Evolutionary conservation across 768 basidiomycete genomes (phyloP).

Genomic region (Leccinellum albellum): DNA sequence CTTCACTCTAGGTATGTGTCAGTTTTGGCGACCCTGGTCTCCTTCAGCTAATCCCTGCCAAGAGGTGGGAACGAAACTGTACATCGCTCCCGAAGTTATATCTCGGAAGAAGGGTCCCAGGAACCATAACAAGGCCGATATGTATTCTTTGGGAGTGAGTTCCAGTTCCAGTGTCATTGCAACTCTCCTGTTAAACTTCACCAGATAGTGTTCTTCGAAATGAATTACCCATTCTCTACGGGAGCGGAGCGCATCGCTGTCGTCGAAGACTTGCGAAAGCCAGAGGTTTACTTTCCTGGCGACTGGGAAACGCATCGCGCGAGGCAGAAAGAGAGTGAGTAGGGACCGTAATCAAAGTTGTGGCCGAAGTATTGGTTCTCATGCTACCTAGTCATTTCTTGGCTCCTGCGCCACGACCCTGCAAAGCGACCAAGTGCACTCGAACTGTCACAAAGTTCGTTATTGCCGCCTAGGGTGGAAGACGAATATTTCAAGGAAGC

Average conservation of each 20-base stretch:
- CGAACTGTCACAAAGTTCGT: constrained; percentile 75
- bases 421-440: constrained; percentile 72
- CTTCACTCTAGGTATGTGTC: constrained; percentile 63
- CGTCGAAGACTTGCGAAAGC: constrained; percentile 72
- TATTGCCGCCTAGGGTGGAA: constrained; percentile 74
- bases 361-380: background rate
- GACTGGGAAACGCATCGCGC: constrained; percentile 62
- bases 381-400: constrained; percentile 60
- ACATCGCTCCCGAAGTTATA: constrained; percentile 90
- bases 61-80: constrained; percentile 89
- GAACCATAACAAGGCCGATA: constrained; percentile 86
- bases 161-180: background rate
- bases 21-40: background rate
- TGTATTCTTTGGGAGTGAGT: constrained; percentile 89
- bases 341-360: background rate
- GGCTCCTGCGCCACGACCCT: constrained; percentile 80
- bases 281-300: constrained; percentile 70
- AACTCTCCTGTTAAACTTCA: background rate
- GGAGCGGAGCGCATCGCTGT: constrained; percentile 81
- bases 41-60: background rate
- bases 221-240: constrained; percentile 84
- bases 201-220: constrained; percentile 95
- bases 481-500: constrained; percentile 86
- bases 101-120: constrained; percentile 57
- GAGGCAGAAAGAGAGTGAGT: constrained; percentile 68